A percentile compares a stretch with the other conserved stretches of the same genome.
phyloP scores from a whole-genome alignment of 352 stramenopile species.

The Phytophthora meadii region DNA sequence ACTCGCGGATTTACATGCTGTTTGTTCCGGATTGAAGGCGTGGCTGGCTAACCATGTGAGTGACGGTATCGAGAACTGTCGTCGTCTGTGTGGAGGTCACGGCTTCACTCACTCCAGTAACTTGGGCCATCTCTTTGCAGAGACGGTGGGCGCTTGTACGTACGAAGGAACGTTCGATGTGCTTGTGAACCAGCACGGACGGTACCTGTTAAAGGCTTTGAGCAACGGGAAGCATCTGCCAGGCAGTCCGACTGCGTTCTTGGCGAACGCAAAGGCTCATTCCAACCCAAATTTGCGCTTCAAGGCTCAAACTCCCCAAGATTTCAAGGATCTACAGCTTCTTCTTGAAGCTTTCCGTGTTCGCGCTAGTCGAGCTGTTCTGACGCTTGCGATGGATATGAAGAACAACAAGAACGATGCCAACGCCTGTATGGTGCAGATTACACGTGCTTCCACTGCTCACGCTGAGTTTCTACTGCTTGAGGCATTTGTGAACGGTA shows the following conservation, averaged over 20 bases:
- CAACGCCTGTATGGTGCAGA: slow-evolving; percentile 60
- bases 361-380: slow-evolving; percentile 39
- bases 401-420: slow-evolving; percentile 52
- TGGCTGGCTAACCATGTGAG: slow-evolving; percentile 34
- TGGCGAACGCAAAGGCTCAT: slow-evolving; percentile 37
- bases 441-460: slow-evolving; percentile 52
- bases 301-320: slow-evolving; percentile 30
- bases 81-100: slow-evolving; percentile 27
- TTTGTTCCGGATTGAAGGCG: slow-evolving; percentile 30
- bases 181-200: slow-evolving; percentile 66
- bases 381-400: slow-evolving; percentile 43
- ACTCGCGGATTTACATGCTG: slow-evolving; percentile 24
- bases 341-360: slow-evolving; percentile 47
- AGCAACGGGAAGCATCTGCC: slow-evolving; percentile 21
- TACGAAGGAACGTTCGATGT: slow-evolving; percentile 79
- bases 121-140: slow-evolving; percentile 33
- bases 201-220: slow-evolving; percentile 58
- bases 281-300: slow-evolving; percentile 42
- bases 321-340: slow-evolving; percentile 48
- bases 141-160: slow-evolving; percentile 55
- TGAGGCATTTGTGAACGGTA: slow-evolving; percentile 42
- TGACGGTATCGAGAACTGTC: slow-evolving; percentile 33
- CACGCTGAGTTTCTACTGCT: slow-evolving; percentile 58
- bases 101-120: slow-evolving; percentile 32
- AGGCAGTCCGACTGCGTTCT: slow-evolving; percentile 35